Evolutionary conservation across 148 eudicot genomes (phyloP), one percentile per base, ranked within the genome.

Genomic region (Rheum nobile): DNA sequence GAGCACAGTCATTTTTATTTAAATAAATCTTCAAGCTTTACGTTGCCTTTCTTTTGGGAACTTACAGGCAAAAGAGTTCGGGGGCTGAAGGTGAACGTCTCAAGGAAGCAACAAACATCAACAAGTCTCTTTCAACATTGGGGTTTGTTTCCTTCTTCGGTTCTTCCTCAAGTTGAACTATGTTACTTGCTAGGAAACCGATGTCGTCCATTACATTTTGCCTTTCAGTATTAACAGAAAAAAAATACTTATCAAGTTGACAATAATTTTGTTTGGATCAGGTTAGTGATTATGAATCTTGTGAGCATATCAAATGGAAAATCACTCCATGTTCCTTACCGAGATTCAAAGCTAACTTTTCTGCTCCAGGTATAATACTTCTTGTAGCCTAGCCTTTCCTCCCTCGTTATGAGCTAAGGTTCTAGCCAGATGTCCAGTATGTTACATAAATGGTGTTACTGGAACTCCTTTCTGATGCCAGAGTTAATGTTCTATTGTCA

Each of bases 41-140:
- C 24, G 19, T 71, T 31, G 52, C 21, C 35, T 71, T 14, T 24
- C 16, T 71, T 26, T 34, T 16, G 38, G 17, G 17, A 41, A 46
- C 0, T 26, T 44, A 43, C 76, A 95, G 99, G 92, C 99, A 95
- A 79, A 95, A 95, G 84, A 95, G 96, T 78, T 95, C 99, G 73
- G 99, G 99, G 65, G 99, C 99, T 34, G 99, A 95, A 87, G 99
- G 99, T 67, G 99, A 95, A 72, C 99, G 99, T 59, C 82, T 95
- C 8, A 95, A 95, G 74, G 99, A 95, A 86, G 99, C 99, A 67
- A 92, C 99, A 16, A 95, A 95, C 75, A 95, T 95, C 76, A 95
- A 95, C 78, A 95, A 95, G 85, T 92, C 97, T 31, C 96, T 95
- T 65, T 95, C 99, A 68, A 95, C 99, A 57, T 83, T 95, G 75